Conservation (phyloP, 1,284 basidiomycete species). For the Amylostereum areolatum region DNA sequence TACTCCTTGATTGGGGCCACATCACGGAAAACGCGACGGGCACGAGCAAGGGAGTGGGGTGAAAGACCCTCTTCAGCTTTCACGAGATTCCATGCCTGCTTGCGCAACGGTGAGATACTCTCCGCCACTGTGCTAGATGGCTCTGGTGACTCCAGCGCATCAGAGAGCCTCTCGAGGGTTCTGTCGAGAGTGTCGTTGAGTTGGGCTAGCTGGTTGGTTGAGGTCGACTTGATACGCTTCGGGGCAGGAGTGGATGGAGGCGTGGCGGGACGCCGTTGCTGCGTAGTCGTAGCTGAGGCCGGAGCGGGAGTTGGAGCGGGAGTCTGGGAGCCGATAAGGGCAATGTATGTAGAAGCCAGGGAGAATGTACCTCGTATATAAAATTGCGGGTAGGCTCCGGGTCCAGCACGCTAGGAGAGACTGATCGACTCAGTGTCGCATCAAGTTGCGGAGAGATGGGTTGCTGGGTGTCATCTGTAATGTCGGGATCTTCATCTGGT, state of each 20-base stretch:
- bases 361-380: too few relatives aligned
- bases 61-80: neutral
- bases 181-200: neutral
- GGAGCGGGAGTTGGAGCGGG: too few relatives aligned
- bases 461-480: too few relatives aligned
- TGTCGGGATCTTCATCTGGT: neutral
- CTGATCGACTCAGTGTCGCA: too few relatives aligned
- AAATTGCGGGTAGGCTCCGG: too few relatives aligned
- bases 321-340: too few relatives aligned
- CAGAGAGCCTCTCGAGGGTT: neutral
- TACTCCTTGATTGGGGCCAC: neutral
- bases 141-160: neutral
- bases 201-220: neutral
- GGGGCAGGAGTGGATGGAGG: neutral
- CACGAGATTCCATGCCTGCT: neutral
- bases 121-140: too few relatives aligned
- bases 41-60: neutral
- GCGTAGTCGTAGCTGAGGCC: too few relatives aligned
- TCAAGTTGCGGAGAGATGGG: too few relatives aligned
- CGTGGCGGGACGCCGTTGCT: too few relatives aligned
- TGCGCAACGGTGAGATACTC: neutral
- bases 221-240: neutral
- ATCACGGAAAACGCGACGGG: neutral
- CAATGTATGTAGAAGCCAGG: too few relatives aligned
- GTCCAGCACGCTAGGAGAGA: too few relatives aligned